Evolutionary conservation across 2,329 filamentous ascomycete species (phyloP), one percentile per base, ranked within the genome.

Genomic region (Ascochyta fabae): DNA sequence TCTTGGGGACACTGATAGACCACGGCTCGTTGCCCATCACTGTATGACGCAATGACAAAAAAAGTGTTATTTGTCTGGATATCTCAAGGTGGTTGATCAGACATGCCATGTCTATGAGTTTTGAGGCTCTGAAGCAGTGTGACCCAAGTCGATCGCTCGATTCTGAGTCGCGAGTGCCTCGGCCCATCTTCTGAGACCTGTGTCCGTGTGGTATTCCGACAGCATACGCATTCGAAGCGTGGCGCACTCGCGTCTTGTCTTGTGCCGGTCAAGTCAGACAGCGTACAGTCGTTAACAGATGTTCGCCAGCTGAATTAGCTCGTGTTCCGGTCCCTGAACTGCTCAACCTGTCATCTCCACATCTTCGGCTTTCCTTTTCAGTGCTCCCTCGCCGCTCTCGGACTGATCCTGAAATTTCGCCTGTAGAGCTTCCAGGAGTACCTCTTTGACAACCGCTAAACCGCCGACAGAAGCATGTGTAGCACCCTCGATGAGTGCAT

Each of bases 401-500:
- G 54, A 47, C 41, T 70, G 61, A 13, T 45, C 61, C 34, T 69
- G 62, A 34, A 73, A 71, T 48, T 75, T 75, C 22, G 65, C 61
- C 48, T 71, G 63, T 15, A 74, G 51, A 44, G 68, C 64, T 47
- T 89, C 87, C 51, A 81, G 83, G 15, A 88, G 77, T 48, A 86
- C 85, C 51, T 86, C 85, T 46, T 81, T 81, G 45, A 89, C 77
- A 36, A 89, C 86, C 3, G 81, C 77, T 56, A 87, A 79, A 31
- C 83, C 81, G 36, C 85, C 82, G 16, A 81, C 74, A 39, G 87
- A 86, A 31, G 86, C 86, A 68, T 85, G 83, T 27, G 88, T 85
- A 47, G 87, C 86, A 57, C 82, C 82, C 65, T 89, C 86, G 29
- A 88, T 79, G 46, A 90, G 73, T 16, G 79, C 74, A 55, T 87